These are phyloP conservation scores for Discostella stelligeroides DNA, from an alignment of 108 stramenopile genomes.

Conservation along the genomic window DNA sequence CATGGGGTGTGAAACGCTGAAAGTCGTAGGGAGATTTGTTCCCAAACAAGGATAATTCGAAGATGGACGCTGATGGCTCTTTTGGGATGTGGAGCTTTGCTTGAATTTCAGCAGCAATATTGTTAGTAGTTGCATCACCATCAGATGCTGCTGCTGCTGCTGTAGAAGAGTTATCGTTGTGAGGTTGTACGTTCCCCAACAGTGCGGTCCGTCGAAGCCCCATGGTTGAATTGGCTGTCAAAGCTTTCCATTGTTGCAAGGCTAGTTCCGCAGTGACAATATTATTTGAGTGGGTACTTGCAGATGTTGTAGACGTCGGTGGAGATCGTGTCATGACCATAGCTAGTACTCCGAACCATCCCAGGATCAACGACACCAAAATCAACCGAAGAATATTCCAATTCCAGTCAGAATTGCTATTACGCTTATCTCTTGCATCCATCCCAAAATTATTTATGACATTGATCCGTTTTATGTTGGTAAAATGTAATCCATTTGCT, in stretches of 20 bases:
- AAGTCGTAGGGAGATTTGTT: constrained; percentile 35
- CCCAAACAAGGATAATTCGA: constrained; percentile 10
- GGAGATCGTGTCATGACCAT: not conserved
- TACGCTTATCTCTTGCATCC: not conserved
- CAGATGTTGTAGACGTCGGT: not conserved
- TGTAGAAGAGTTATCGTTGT: too few species aligned
- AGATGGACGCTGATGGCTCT: not conserved
- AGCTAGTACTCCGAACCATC: constrained; percentile 3
- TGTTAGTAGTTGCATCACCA: not conserved
- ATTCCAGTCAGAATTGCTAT: not conserved
- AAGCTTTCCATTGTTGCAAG: not conserved
- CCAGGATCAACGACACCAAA: not conserved
- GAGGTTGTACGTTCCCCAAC: too few species aligned
- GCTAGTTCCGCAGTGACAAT: not conserved
- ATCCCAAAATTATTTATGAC: constrained; percentile 11
- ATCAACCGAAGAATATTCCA: not conserved
- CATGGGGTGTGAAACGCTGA: constrained; percentile 35
- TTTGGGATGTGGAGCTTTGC: not conserved
- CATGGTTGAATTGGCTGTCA: too few species aligned
- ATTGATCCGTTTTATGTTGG: constrained; percentile 11
- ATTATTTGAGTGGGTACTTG: not conserved
- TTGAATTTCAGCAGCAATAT: not conserved
- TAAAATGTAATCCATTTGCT: not conserved
- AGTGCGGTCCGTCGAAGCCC: too few species aligned
- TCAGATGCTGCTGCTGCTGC: too few species aligned